Base-by-base conservation (phyloP, 306 rosid genomes). In the Prunus padus region DNA sequence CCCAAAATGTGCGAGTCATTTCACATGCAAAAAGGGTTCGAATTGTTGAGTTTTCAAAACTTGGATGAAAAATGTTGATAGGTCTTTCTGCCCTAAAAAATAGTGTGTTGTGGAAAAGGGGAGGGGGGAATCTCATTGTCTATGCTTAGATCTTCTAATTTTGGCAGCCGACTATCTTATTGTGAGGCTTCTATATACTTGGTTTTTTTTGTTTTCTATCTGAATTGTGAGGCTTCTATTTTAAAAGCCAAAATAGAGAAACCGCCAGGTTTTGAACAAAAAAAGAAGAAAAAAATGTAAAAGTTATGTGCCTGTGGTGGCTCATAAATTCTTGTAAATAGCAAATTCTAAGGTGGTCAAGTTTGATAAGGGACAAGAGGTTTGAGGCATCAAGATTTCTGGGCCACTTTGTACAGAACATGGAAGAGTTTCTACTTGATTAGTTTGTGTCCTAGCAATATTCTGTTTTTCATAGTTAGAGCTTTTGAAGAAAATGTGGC, bases 401-500 rank as follows among this genome's bases (percentile, higher is more conserved):
- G 28, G 59, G 22, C 18, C 20, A 68, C 44, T 33, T 9, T 47
- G 51, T 44, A 72, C 50, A 44, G 2, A 61, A 3, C 18, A 46
- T 31, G 23, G 45, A 63, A 30, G 11, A 31, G 37, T 60, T 60
- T 26, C 11, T 60, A 26, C 3, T 19, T 16, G 12, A 30, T 63
- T 62, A 30, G 67, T 30, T 62, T 62, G 67, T 63, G 20, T 18
- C 20, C 46, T 16, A 18, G 44, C 4, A 8, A 19, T n/a, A 16
- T 28, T 62, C 67, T 30, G 2, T 25, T 59, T 55, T 59, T 62
- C 40, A 0, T 26, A 60, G 37, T 28, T 61, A 28, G 23, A 64
- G 68, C 25, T 31, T 60, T 45, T 44, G 45, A 20, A 61, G 51
- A 23, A 61, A 64, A 92, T 91, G 98, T 89, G 98, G 97, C 78